Conservation (phyloP, 805 yeast species). For the Ogataea trehaloabstinens region DNA sequence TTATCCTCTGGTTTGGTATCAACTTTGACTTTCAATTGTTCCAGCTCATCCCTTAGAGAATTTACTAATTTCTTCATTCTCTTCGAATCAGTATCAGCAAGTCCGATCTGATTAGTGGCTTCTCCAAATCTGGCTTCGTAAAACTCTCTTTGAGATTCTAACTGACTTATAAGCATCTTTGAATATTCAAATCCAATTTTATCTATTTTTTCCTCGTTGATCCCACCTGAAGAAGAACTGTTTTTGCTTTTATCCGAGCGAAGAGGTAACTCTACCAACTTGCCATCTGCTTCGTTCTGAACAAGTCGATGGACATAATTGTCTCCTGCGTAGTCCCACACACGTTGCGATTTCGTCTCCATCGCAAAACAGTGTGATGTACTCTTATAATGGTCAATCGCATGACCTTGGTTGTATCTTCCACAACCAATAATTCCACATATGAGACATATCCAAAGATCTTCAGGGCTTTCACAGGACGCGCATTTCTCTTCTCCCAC, state of each 20-base stretch:
- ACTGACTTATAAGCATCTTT: conserved; percentile 70
- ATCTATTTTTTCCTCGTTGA: conserved; percentile 43
- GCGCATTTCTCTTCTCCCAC: conserved; percentile 44
- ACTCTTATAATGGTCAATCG: conserved; percentile 71
- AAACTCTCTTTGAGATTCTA: conserved; percentile 82
- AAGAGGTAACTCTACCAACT: conserved; percentile 71
- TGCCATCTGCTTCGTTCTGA: conserved; percentile 86
- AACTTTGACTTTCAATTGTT: conserved; percentile 5
- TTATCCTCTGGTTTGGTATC: conserved; percentile 14
- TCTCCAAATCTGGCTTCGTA: conserved; percentile 56
- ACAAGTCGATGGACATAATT: conserved; percentile 83
- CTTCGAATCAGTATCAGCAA: conserved; percentile 20
- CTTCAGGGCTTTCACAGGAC: conserved; percentile 56
- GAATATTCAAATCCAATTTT: conserved; percentile 76
- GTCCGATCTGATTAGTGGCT: conserved; percentile 19
- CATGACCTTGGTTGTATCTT: conserved; percentile 81
- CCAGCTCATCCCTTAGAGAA: conserved; percentile 8
- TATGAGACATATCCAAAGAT: conserved; percentile 84
- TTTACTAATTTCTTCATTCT: conserved; percentile 31
- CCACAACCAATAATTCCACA: conserved; percentile 96
- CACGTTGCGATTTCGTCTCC: conserved; percentile 81
- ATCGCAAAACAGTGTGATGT: conserved; percentile 89
- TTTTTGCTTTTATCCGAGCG: conserved; percentile 20
- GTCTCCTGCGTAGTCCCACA: conserved; percentile 94
- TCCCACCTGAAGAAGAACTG: conserved; percentile 5